Conservation (phyloP, 768 basidiomycete genomes). For the Naganishia antarctica region DNA sequence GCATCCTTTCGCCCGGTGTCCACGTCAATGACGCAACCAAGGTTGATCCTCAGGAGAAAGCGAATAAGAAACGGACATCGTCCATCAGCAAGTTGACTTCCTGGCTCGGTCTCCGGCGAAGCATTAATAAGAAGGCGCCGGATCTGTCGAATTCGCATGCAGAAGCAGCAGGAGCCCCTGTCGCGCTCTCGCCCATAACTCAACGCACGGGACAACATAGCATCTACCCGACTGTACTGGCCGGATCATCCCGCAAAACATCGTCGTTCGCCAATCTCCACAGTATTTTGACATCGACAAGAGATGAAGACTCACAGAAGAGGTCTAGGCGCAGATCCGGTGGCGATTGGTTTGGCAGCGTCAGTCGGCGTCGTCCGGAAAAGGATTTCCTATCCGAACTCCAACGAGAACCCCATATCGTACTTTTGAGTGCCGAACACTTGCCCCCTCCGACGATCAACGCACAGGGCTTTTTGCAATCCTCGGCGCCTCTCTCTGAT, state of each 20-base stretch:
- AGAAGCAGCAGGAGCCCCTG: no score
- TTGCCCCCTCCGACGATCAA: slow-evolving; percentile 7
- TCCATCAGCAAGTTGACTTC: slow-evolving; percentile 5
- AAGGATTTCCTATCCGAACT: no score
- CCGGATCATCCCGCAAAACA: background rate
- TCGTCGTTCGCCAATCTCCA: background rate
- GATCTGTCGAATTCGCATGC: background rate
- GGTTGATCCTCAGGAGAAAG: background rate
- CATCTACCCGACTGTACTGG: background rate
- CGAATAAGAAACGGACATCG: background rate
- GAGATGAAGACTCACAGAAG: background rate
- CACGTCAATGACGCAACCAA: background rate
- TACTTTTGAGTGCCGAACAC: slow-evolving; percentile 14
- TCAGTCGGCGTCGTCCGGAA: background rate
- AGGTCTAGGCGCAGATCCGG: slow-evolving; percentile 4
- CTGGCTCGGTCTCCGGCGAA: slow-evolving; percentile 3
- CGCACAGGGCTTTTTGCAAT: slow-evolving; percentile 11
- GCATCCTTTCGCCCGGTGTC: background rate
- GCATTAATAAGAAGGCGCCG: background rate
- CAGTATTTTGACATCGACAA: background rate
- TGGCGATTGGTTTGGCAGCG: slow-evolving; percentile 8
- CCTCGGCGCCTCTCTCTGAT: background rate
- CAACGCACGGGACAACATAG: no score
- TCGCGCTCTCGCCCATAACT: no score
- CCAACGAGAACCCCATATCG: background rate